phyloP scores from a whole-genome alignment of 306 rosid genomes.

The Delonix regia region DNA sequence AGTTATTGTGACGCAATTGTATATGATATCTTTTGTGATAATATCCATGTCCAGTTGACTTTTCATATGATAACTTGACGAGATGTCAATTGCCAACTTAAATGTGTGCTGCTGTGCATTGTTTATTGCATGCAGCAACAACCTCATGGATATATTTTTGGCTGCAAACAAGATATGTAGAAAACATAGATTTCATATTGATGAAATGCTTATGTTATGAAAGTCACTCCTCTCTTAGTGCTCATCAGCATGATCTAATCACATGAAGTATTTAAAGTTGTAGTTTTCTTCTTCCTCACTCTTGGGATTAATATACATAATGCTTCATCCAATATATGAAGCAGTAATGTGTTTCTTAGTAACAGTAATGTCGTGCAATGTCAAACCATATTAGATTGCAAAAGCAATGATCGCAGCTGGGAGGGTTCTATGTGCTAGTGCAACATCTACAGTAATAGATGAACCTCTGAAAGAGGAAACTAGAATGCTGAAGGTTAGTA shows the following conservation, averaged over 20 bases:
- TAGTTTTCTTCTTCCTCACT: not conserved
- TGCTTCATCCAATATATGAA: conserved; percentile 20
- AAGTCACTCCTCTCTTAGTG: not conserved
- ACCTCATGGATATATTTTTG: not conserved
- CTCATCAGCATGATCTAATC: not conserved
- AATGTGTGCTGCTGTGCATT: not conserved
- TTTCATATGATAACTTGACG: not conserved
- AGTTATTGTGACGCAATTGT: conserved; percentile 5
- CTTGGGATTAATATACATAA: not conserved
- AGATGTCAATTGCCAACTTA: not conserved
- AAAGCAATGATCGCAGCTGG: conserved; percentile 76
- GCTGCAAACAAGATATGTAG: not conserved
- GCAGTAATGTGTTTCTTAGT: conserved; percentile 19
- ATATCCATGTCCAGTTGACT: not conserved
- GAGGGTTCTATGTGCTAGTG: conserved; percentile 60
- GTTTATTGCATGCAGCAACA: conserved; percentile 7
- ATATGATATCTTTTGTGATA: conserved; percentile 13
- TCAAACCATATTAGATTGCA: conserved; percentile 67
- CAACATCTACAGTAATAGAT: conserved; percentile 48
- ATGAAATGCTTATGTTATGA: conserved; percentile 12
- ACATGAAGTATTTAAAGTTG: not conserved
- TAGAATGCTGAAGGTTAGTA: conserved; percentile 71
- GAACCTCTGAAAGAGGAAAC: conserved; percentile 58
- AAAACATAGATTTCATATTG: not conserved
- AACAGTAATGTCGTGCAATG: conserved; percentile 40